A percentile compares a stretch with the other conserved stretches of the same genome.
phyloP scores from a whole-genome alignment of 257 asterid species.

The Jacaranda copaia region DNA sequence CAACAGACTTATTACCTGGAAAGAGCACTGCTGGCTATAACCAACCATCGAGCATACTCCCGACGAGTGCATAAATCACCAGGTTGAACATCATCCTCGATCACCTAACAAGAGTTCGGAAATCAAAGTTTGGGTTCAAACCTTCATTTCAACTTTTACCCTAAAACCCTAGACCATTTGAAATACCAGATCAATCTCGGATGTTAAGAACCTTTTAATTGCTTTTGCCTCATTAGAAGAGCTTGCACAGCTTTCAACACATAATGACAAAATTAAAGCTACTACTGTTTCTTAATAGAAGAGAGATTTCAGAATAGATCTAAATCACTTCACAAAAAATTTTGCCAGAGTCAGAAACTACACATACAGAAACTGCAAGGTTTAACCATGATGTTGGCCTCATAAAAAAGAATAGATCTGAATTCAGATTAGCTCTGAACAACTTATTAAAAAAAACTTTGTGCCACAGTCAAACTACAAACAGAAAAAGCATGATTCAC shows the following conservation, averaged over 20 bases:
- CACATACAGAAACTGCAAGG: background rate
- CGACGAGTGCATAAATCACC: conserved; percentile 98
- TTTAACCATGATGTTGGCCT: background rate
- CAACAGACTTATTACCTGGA: conserved; percentile 65
- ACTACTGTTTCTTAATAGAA: conserved; percentile 20
- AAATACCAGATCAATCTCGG: conserved; percentile 17
- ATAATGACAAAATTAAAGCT: conserved; percentile 25
- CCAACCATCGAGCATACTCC: conserved; percentile 99
- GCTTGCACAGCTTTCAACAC: conserved; percentile 10
- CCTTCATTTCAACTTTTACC: conserved; percentile 12
- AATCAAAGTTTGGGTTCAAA: conserved; percentile 27
- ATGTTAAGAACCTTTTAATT: conserved; percentile 16
- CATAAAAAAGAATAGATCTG: background rate
- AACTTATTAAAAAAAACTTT: background rate
- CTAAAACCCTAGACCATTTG: conserved; percentile 21
- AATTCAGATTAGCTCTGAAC: background rate
- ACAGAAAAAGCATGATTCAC: conserved; percentile 22
- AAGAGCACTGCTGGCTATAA: conserved; percentile 86
- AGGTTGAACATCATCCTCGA: conserved; percentile 89
- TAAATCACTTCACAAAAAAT: background rate
- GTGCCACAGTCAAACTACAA: background rate
- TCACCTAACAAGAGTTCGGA: conserved; percentile 58
- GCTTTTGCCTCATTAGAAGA: conserved; percentile 1
- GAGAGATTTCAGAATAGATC: background rate
- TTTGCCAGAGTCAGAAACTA: background rate